Evolutionary conservation across 768 basidiomycete genomes (phyloP), one percentile per base, ranked within the genome.

Genomic region (Pisolithus microcarpus): DNA sequence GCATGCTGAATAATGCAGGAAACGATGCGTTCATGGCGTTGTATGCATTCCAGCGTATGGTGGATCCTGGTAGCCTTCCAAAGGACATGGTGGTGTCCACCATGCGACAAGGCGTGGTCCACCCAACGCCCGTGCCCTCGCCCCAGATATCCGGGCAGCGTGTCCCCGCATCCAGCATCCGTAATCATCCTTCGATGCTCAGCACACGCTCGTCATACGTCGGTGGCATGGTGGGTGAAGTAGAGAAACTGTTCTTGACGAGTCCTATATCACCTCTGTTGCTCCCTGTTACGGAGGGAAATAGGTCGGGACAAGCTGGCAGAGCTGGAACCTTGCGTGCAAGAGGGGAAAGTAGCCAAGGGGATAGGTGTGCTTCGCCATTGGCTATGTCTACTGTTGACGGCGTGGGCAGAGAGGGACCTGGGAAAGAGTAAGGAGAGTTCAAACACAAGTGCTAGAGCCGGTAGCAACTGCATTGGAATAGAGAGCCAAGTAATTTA

Each of bases 21-120:
- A 91, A 91, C 63, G 84, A 87, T 54, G 84, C 89, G 4, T 80
- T 86, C 59, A 72, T 85, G 72, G 69, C 71, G 46, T 75, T 91
- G 26, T 79, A 85, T 38, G 79, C 74, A 11, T 70, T 91, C 28
- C 88, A 91, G 59, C 71, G 79, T 58, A 74, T 91, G 37, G 65
- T 87, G 11, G 82, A 84, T 48, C 83, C 81, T 0, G 64, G 66
- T 4, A 44, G 43, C 28, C n/a, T 40, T 10, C 8, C 18, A 40
- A 21, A 21, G 19, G 66, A 68, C 11, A 75, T 77, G 19, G 55
- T 56, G 18, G 55, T 56, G 18, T 21, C 39, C 11, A 13, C 21
- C 59, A 63, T 3, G 75, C 76, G 34, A 15, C 34, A 15, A 34
- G 34, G 34, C 13, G 5, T 11, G 34, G 4, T 15, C 11, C 34